These are phyloP conservation scores for Epichloe gansuensis DNA, from an alignment of 2,329 filamentous ascomycete species.

Conservation along the genomic window DNA sequence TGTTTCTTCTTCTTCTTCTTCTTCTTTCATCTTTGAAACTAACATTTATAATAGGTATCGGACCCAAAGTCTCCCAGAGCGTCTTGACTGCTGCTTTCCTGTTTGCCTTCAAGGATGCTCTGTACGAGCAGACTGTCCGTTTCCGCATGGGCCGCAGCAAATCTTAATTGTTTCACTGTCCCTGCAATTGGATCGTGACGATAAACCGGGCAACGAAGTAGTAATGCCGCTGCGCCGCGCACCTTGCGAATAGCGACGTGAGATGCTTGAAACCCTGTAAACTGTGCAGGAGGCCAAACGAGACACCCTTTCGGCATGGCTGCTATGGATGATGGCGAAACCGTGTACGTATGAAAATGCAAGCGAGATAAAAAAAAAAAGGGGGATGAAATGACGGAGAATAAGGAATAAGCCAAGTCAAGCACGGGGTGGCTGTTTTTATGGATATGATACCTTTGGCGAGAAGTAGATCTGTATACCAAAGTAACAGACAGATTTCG, in stretches of 20 bases:
- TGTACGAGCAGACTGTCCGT: conserved; percentile 72
- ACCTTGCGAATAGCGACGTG: neutral
- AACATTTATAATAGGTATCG: conserved; percentile 53
- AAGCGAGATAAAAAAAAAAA: neutral
- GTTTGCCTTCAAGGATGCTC: conserved; percentile 94
- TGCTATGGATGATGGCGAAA: neutral
- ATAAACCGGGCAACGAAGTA: neutral
- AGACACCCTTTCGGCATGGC: neutral
- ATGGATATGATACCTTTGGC: neutral
- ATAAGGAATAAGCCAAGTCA: neutral
- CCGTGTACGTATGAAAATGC: neutral
- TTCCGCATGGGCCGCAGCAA: conserved; percentile 39
- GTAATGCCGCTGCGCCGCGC: neutral
- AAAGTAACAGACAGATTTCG: neutral
- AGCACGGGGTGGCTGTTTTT: neutral
- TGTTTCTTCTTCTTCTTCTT: neutral
- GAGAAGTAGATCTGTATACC: neutral
- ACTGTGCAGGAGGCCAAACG: neutral
- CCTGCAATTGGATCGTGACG: neutral
- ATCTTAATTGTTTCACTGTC: neutral
- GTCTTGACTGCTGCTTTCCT: conserved; percentile 92
- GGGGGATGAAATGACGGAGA: neutral
- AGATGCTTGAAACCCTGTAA: too few relatives aligned
- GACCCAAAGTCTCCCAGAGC: conserved; percentile 91
- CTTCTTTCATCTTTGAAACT: neutral